Evolutionary conservation across 2,329 filamentous ascomycete genomes (phyloP).

Genomic region (Diaporthe ampelina): DNA sequence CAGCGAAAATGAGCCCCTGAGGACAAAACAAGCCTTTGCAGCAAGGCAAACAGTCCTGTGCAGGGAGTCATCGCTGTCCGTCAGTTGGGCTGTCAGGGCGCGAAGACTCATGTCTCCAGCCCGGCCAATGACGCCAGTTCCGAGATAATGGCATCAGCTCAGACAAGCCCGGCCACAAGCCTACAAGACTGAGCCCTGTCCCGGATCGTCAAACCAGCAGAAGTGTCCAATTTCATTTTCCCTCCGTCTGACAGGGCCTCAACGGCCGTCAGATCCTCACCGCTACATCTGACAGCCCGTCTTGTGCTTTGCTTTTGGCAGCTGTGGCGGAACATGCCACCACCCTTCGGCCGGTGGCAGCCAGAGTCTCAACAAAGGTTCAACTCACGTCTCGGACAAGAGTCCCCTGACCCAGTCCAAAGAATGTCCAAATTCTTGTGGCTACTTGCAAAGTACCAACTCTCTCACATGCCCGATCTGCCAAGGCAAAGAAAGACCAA

Average conservation of each 20-base stretch:
- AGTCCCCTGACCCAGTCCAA: background rate
- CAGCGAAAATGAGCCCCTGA: background rate
- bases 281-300: background rate
- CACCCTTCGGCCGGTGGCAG: background rate
- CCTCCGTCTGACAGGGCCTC: constrained; percentile 3
- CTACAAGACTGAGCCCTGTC: background rate
- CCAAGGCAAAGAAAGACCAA: background rate
- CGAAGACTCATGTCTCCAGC: constrained; percentile 10
- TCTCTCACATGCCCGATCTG: background rate
- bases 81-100: background rate
- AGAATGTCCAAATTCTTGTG: background rate
- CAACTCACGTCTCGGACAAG: background rate
- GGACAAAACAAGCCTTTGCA: background rate
- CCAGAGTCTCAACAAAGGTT: background rate
- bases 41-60: background rate
- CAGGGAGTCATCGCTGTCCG: background rate
- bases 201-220: background rate
- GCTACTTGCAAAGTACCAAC: background rate
- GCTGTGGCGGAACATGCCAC: background rate
- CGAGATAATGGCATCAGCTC: constrained; percentile 24
- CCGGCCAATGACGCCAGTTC: constrained; percentile 28
- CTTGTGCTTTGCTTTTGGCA: constrained; percentile 15
- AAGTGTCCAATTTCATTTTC: constrained; percentile 4
- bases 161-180: background rate
- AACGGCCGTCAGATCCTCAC: background rate